phyloP scores from a whole-genome alignment of 768 basidiomycete genomes.

The Hebeloma cylindrosporum region DNA sequence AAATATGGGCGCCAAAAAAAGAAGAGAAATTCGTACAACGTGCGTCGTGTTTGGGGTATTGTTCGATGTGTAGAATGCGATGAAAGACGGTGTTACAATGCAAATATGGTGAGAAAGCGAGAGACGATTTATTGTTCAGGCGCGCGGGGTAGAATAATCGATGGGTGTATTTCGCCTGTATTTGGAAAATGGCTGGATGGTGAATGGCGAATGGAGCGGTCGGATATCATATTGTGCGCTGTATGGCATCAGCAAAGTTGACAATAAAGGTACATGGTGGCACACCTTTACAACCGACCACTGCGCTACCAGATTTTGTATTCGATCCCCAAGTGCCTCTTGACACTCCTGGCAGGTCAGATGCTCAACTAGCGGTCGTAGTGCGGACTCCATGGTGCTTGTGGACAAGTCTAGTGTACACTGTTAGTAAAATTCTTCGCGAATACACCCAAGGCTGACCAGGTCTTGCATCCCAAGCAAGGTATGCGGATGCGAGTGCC shows the following conservation, averaged over 20 bases:
- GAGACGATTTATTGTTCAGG: too few species aligned
- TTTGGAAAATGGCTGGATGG: not conserved
- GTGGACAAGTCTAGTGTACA: conserved; percentile 67
- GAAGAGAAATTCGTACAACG: conserved; percentile 4
- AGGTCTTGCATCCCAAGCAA: conserved; percentile 82
- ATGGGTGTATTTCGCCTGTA: not conserved
- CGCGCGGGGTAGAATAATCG: too few species aligned
- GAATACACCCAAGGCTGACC: conserved; percentile 42
- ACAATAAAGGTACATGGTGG: conserved; percentile 1
- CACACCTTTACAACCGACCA: conserved; percentile 80
- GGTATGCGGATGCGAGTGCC: conserved; percentile 80
- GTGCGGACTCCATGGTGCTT: conserved; percentile 67
- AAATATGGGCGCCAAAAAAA: conserved; percentile 6
- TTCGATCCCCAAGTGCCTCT: conserved; percentile 58
- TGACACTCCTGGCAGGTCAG: conserved; percentile 71
- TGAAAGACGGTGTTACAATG: conserved; percentile 14
- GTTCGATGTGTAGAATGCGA: conserved; percentile 14
- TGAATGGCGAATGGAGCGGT: not conserved
- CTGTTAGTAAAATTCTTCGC: conserved; percentile 15
- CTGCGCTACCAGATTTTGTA: conserved; percentile 66
- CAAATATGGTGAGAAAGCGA: not conserved
- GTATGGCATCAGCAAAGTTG: conserved; percentile 5
- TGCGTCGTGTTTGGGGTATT: conserved; percentile 6
- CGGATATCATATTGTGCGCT: conserved; percentile 56
- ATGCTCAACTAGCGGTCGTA: conserved; percentile 68